Conservation (phyloP, 2,329 filamentous ascomycete genomes). For the Aspergillus costaricaensis region DNA sequence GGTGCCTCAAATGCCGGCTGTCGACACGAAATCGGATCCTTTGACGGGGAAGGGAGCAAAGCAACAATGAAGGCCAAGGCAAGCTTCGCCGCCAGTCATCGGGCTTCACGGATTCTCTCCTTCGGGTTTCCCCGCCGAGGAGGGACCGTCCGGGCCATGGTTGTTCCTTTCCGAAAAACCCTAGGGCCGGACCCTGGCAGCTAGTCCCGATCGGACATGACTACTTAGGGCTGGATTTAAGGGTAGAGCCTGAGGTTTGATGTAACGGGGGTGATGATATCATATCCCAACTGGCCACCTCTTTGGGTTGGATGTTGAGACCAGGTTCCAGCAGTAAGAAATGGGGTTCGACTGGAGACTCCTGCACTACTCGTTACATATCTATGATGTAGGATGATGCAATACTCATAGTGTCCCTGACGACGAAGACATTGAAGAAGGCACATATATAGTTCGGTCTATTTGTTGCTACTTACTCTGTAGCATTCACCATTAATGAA, state of each 20-base stretch:
- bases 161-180: constrained; percentile 28
- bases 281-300: not conserved
- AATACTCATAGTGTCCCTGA: constrained; percentile 16
- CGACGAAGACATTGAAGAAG: not conserved
- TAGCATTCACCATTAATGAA: not conserved
- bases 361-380: constrained; percentile 10
- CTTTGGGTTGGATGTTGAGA: not conserved
- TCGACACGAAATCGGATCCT: not conserved
- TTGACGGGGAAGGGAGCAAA: not conserved
- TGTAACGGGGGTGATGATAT: constrained; percentile 7
- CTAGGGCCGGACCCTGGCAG: constrained; percentile 34
- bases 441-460: not conserved
- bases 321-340: not conserved
- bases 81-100: constrained; percentile 7
- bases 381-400: constrained; percentile 41
- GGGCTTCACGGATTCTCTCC: constrained; percentile 9
- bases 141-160: constrained; percentile 16
- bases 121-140: constrained; percentile 23
- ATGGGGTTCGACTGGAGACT: not conserved
- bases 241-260: not conserved
- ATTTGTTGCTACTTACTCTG: not conserved
- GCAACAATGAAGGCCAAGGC: constrained; percentile 4
- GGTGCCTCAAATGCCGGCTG: constrained; percentile 1
- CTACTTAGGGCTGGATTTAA: constrained; percentile 24
- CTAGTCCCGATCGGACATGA: constrained; percentile 12